Conservation (phyloP, 1,139 yeast species). For the Blastobotrys serpentis region DNA sequence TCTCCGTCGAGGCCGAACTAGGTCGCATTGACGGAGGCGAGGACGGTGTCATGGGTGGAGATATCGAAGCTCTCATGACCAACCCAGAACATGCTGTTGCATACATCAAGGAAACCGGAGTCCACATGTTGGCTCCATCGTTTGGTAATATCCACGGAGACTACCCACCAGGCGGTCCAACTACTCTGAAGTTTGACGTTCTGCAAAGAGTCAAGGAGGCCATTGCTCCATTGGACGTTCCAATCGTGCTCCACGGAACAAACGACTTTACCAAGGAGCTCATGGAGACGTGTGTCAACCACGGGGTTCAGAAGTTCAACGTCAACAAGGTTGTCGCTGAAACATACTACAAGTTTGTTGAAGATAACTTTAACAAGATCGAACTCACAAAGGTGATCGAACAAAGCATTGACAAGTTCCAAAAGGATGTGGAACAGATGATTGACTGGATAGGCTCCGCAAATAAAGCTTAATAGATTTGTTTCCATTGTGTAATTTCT, state of each 20-base stretch:
- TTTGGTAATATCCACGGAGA: constrained; percentile 35
- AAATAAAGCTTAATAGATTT: constrained; percentile 10
- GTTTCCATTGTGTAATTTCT: too few species aligned
- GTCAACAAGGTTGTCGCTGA: constrained; percentile 16
- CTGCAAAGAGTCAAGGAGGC: constrained; percentile 11
- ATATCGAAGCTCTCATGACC: constrained; percentile 31
- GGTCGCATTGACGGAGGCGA: constrained; percentile 35
- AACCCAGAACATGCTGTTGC: constrained; percentile 32
- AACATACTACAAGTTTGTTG: constrained; percentile 13
- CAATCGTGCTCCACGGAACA: constrained; percentile 17
- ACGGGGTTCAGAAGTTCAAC: constrained; percentile 16
- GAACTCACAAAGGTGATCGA: constrained; percentile 17
- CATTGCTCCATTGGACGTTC: constrained; percentile 5
- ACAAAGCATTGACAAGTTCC: constrained; percentile 16
- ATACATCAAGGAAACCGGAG: constrained; percentile 30
- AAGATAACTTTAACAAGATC: constrained; percentile 10
- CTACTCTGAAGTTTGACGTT: constrained; percentile 7
- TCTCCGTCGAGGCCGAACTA: constrained; percentile 34
- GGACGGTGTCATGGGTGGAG: constrained; percentile 33
- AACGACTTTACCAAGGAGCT: constrained; percentile 16
- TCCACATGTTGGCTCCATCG: constrained; percentile 33
- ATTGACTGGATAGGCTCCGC: constrained; percentile 16
- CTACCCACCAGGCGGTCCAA: constrained; percentile 33
- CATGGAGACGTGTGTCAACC: constrained; percentile 12
- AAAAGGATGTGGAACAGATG: constrained; percentile 12